phyloP scores from a whole-genome alignment of 139 green algal genomes.

The Trebouxia sp. region DNA sequence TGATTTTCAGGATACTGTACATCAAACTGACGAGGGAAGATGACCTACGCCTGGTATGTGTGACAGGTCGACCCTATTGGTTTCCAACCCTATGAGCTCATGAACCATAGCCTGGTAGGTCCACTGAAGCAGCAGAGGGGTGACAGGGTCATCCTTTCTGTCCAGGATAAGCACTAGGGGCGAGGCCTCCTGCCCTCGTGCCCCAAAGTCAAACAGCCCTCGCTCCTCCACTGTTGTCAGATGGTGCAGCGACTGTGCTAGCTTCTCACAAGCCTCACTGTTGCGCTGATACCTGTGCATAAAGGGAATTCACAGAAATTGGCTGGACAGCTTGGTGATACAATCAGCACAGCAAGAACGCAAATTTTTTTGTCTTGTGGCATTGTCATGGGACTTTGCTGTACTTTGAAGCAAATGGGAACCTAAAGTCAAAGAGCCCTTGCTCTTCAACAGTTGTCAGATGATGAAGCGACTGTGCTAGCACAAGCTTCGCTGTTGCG shows the following conservation, averaged over 20 bases:
- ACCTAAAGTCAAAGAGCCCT: conserved; percentile 85
- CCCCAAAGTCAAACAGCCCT: conserved; percentile 86
- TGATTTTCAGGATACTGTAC: background rate
- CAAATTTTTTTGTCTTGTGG: no score
- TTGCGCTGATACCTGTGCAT: conserved; percentile 70
- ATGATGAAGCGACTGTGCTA: conserved; percentile 72
- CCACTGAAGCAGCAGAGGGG: conserved; percentile 79
- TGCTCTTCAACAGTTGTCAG: conserved; percentile 58
- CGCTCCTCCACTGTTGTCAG: conserved; percentile 61
- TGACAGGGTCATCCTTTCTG: conserved; percentile 86
- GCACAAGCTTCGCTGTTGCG: conserved; percentile 58
- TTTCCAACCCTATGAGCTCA: conserved; percentile 82
- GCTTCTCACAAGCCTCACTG: conserved; percentile 61
- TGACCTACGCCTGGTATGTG: conserved; percentile 36
- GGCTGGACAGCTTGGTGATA: no score
- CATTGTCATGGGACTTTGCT: no score
- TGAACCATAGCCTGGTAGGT: conserved; percentile 91
- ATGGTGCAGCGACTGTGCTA: conserved; percentile 74
- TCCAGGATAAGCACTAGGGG: conserved; percentile 87
- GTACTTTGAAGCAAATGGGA: no score
- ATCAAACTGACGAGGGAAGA: background rate
- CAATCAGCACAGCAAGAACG: no score
- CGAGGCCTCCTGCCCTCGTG: conserved; percentile 45
- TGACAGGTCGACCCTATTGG: conserved; percentile 49
- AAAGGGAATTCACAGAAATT: background rate